Conservation (phyloP, 2,329 filamentous ascomycete genomes). For the Tolypocladium cylindrosporum region DNA sequence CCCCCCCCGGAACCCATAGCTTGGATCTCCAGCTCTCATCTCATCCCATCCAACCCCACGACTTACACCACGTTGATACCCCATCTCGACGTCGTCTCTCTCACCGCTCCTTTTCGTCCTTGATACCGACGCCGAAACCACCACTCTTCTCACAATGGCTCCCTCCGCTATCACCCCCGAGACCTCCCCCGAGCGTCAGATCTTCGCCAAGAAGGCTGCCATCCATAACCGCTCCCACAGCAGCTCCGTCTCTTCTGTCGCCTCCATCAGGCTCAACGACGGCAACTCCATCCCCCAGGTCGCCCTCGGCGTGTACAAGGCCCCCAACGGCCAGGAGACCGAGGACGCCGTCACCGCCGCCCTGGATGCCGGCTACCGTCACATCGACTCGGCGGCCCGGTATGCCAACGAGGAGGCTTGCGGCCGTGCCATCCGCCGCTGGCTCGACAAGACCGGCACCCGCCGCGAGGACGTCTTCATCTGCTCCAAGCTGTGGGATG, state of each 20-base stretch:
- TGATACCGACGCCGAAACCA: slow-evolving; percentile 2
- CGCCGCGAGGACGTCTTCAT: slow-evolving; percentile 60
- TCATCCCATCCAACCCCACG: not conserved
- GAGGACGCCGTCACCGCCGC: slow-evolving; percentile 49
- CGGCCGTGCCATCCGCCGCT: slow-evolving; percentile 61
- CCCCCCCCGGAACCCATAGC: slow-evolving; percentile 1
- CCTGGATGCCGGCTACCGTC: slow-evolving; percentile 45
- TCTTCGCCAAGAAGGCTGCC: slow-evolving; percentile 17
- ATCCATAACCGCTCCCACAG: slow-evolving; percentile 13
- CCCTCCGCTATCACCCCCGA: slow-evolving; percentile 25
- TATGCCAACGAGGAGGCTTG: slow-evolving; percentile 61
- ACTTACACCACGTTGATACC: not conserved
- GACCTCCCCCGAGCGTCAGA: slow-evolving; percentile 19
- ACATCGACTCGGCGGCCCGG: slow-evolving; percentile 44
- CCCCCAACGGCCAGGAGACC: slow-evolving; percentile 43
- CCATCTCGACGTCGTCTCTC: not conserved
- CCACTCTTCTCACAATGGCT: slow-evolving; percentile 17
- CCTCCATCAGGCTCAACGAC: slow-evolving; percentile 57
- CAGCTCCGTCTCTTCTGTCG: slow-evolving; percentile 13
- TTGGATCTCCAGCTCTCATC: slow-evolving; percentile 1
- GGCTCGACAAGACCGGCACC: slow-evolving; percentile 50
- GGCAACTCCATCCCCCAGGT: slow-evolving; percentile 55
- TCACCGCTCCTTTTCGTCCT: slow-evolving; percentile 1
- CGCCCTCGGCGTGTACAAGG: slow-evolving; percentile 37
- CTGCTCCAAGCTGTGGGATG: slow-evolving; percentile 57